These are phyloP conservation scores for Moricandia moricandioides DNA, from an alignment of 345 rosid genomes.

Conservation along the genomic window DNA sequence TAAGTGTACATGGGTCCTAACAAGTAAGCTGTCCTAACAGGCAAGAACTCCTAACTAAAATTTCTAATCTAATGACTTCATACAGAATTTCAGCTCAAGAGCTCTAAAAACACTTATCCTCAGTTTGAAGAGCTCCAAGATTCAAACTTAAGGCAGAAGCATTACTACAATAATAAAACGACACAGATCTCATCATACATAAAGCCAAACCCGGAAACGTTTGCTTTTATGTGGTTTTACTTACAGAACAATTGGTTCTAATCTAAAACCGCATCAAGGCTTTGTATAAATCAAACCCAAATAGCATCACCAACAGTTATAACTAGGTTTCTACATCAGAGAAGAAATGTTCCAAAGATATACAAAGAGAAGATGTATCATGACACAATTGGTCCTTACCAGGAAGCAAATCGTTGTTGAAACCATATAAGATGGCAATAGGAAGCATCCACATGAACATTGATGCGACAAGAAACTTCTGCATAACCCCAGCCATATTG, in stretches of 20 bases:
- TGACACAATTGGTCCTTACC: conserved; percentile 41
- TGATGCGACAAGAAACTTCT: conserved; percentile 72
- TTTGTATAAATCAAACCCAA: not conserved
- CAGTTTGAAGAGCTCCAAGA: not conserved
- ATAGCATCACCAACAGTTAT: not conserved
- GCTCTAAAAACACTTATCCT: not conserved
- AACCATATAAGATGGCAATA: conserved; percentile 64
- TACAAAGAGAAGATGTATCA: not conserved
- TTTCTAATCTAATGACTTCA: not conserved
- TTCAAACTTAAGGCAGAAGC: not conserved
- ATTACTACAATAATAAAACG: not conserved
- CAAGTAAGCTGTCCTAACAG: not conserved
- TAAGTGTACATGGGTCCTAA: not conserved
- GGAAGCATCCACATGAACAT: conserved; percentile 89
- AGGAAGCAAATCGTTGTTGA: conserved; percentile 66
- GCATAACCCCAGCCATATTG: conserved; percentile 55
- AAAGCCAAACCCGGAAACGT: not conserved
- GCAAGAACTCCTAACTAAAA: not conserved
- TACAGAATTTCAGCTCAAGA: not conserved
- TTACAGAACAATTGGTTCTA: not conserved
- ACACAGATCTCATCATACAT: not conserved
- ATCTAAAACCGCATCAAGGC: not conserved
- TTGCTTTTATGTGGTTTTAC: not conserved
- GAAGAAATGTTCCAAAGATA: not conserved
- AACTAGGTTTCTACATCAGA: not conserved